Evolutionary conservation across 1,284 basidiomycete genomes (phyloP).

Genomic region (Leccinum subrobustum): DNA sequence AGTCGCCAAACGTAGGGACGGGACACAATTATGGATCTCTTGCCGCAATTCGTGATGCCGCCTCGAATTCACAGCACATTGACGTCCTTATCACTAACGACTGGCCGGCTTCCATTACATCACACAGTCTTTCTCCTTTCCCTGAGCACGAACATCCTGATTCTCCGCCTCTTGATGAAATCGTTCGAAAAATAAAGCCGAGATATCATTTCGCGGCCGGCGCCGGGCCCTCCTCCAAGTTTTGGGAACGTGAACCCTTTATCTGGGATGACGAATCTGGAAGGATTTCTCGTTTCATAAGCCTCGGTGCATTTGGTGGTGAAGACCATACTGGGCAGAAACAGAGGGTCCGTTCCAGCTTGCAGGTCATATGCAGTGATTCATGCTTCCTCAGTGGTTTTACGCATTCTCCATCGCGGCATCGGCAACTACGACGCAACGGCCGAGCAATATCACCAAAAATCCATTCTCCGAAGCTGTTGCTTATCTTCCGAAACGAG

Average conservation of each 20-base stretch:
- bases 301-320: conserved; percentile 83
- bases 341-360: conserved; percentile 62
- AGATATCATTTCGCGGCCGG: conserved; percentile 78
- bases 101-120: conserved; percentile 72
- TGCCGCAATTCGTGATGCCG: conserved; percentile 61
- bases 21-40: conserved; percentile 59
- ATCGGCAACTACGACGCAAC: conserved; percentile 36
- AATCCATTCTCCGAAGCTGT: conserved; percentile 65
- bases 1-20: conserved; percentile 36
- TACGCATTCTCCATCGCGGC: conserved; percentile 72
- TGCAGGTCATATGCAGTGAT: not conserved
- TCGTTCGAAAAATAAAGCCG: conserved; percentile 65
- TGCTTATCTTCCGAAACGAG: conserved; percentile 50
- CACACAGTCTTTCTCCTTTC: conserved; percentile 56
- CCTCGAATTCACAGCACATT: conserved; percentile 61
- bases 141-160: conserved; percentile 45
- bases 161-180: conserved; percentile 64
- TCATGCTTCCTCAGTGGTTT: conserved; percentile 57
- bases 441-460: conserved; percentile 65
- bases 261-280: conserved; percentile 74
- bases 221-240: conserved; percentile 56
- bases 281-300: conserved; percentile 75
- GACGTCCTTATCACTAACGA: conserved; percentile 84
- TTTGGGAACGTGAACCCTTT: conserved; percentile 93
- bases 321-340: conserved; percentile 60